Percentiles rank a stretch among this genome's conserved stretches.
Evolutionary conservation across 345 rosid species (phyloP).

Genomic region (Citropsis articulata): DNA sequence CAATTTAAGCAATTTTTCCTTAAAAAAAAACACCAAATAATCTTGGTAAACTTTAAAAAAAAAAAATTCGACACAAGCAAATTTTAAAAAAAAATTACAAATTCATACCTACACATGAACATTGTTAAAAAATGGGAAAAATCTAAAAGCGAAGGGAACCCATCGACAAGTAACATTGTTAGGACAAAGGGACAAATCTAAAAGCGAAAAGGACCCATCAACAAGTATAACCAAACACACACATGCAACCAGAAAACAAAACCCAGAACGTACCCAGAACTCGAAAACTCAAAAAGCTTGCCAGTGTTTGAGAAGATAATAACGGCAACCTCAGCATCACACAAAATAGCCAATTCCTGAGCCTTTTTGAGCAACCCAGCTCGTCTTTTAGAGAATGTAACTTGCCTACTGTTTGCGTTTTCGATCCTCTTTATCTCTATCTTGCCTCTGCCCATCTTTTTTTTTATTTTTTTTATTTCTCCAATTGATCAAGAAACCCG

Average conservation of each 20-base stretch:
- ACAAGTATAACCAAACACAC: not conserved
- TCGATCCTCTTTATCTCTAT: constrained; percentile 95
- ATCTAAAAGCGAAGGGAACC: not conserved
- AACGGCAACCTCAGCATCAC: constrained; percentile 94
- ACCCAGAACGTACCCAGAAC: constrained; percentile 51
- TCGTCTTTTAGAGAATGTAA: constrained; percentile 93
- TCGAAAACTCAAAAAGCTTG: constrained; percentile 84
- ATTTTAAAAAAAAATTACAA: not conserved
- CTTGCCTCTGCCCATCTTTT: constrained; percentile 83
- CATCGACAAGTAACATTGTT: not conserved
- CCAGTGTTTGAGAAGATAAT: constrained; percentile 91
- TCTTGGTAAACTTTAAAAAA: not conserved
- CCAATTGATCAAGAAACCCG: constrained; percentile 10
- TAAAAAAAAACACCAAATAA: not conserved
- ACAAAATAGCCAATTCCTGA: constrained; percentile 79
- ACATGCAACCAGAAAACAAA: constrained; percentile 9
- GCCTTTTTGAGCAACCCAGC: constrained; percentile 90
- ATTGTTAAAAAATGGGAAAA: constrained; percentile 6
- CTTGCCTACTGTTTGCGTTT: constrained; percentile 93
- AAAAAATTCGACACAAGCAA: not conserved
- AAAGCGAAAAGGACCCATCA: not conserved
- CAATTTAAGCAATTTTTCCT: not conserved
- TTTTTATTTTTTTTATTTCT: not conserved
- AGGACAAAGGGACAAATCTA: constrained; percentile 5
- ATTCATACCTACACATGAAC: not conserved